Conservation (phyloP, 2,329 filamentous ascomycete genomes). For the Plectosphaerella plurivora region DNA sequence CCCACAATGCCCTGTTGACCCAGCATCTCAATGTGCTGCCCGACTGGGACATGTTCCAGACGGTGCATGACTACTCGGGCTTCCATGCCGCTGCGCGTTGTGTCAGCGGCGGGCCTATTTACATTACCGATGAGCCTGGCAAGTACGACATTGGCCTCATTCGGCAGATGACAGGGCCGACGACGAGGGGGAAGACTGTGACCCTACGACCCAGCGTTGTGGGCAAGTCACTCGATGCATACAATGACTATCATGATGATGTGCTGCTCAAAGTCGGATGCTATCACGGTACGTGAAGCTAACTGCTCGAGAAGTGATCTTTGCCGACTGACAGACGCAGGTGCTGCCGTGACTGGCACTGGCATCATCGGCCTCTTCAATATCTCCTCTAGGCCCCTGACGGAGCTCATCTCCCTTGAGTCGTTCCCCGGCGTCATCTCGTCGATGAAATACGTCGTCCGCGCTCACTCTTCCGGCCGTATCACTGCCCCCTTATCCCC, state of each 20-base stretch:
- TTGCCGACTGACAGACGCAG: conserved; percentile 16
- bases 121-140: conserved; percentile 87
- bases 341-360: conserved; percentile 59
- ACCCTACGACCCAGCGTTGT: conserved; percentile 74
- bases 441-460: conserved; percentile 62
- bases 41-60: conserved; percentile 74
- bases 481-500: conserved; percentile 49
- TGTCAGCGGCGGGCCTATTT: conserved; percentile 86
- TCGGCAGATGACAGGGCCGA: conserved; percentile 73
- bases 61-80: conserved; percentile 61
- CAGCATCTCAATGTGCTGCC: conserved; percentile 83
- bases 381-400: conserved; percentile 55
- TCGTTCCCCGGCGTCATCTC: conserved; percentile 67
- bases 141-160: conserved; percentile 74
- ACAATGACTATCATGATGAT: conserved; percentile 70
- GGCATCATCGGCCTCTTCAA: conserved; percentile 86
- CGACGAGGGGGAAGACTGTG: conserved; percentile 67
- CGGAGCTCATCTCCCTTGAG: conserved; percentile 65
- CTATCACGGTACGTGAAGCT: conserved; percentile 58
- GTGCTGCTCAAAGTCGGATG: conserved; percentile 72
- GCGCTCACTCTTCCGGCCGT: conserved; percentile 64
- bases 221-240: conserved; percentile 69
- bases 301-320: background rate
- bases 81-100: conserved; percentile 91
- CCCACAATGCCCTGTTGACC: conserved; percentile 79